Base-by-base conservation (phyloP, 441 rosid genomes). In the Populus tomentosa region DNA sequence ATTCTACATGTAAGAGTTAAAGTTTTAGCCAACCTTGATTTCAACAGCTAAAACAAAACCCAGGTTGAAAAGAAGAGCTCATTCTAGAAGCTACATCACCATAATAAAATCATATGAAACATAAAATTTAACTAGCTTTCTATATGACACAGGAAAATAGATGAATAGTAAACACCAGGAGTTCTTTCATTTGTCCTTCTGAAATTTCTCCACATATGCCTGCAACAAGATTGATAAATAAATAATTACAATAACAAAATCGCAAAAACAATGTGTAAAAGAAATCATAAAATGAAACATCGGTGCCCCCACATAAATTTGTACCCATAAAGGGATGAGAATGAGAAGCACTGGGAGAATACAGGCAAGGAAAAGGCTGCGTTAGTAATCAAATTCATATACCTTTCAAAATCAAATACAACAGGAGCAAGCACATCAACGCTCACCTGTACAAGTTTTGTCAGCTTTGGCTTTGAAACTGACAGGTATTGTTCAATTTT, bases 381-480 rank as follows among this genome's bases (percentile, higher is more conserved):
- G 5, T 30, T 26, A 26, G 2, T 9, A 63, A 28, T 64, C 53
- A 56, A 68, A 70, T 63, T 10, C 13, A 53, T 11, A n/a, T 18
- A 24, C 21, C 1, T 16, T 28, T 32, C 40, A 66, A 69, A 70
- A 35, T 53, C 18, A n/a, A 40, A 68, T 10, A 13, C 13, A 38
- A 33, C 63, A 32, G 2, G 6, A 50, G 28, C 10, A 23, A 70
- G 65, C 61, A 71, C 67, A 68, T 59, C 36, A 46, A 46, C 72
- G 79, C 85, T 84, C 42, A 94, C 98, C 97, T 91, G 97, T 78
- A 91, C 90, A 89, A 95, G 98, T 88, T 94, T 95, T 76, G 88
- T 89, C 69, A 95, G 92, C 90, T 94, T 95, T 71, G 97, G 88
- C 85, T 90, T 94, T 20, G 97, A 91, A 74, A 84, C 83, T 35